Conservation (phyloP, 2,329 filamentous ascomycete genomes). For the Aspergillus spinulosporus region DNA sequence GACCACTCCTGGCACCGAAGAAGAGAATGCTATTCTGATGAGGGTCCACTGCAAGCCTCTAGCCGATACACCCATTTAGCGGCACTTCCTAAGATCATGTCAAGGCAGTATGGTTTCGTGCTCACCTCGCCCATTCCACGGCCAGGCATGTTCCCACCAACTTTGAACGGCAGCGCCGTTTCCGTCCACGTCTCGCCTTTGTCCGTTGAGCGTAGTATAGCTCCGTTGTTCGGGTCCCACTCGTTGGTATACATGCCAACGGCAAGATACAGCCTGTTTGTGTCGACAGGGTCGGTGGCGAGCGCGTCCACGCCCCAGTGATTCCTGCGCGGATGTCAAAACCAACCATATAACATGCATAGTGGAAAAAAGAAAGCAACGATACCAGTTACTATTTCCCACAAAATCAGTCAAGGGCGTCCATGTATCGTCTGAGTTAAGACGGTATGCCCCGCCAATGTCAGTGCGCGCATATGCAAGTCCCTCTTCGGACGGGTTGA, state of each 20-base stretch:
- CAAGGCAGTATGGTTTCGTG: background rate
- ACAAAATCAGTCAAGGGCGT: slow-evolving; percentile 55
- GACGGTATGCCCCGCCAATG: slow-evolving; percentile 58
- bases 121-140: slow-evolving; percentile 57
- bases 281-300: slow-evolving; percentile 53
- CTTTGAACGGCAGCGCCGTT: slow-evolving; percentile 57
- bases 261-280: slow-evolving; percentile 55
- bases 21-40: background rate
- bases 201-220: slow-evolving; percentile 57
- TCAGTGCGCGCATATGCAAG: slow-evolving; percentile 59
- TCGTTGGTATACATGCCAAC: slow-evolving; percentile 61
- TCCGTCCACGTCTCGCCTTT: slow-evolving; percentile 55
- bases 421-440: slow-evolving; percentile 59
- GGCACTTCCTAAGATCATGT: no score
- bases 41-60: slow-evolving; percentile 39
- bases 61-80: background rate
- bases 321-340: slow-evolving; percentile 11
- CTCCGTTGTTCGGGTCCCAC: slow-evolving; percentile 59
- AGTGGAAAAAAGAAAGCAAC: no score
- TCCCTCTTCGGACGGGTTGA: slow-evolving; percentile 50
- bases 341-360: no score
- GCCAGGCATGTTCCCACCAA: slow-evolving; percentile 63
- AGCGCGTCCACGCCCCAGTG: slow-evolving; percentile 59
- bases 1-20: slow-evolving; percentile 54
- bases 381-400: slow-evolving; percentile 49